These are phyloP conservation scores for Colletotrichum orbiculare DNA, from an alignment of 2,329 filamentous ascomycete genomes.

Conservation along the genomic window DNA sequence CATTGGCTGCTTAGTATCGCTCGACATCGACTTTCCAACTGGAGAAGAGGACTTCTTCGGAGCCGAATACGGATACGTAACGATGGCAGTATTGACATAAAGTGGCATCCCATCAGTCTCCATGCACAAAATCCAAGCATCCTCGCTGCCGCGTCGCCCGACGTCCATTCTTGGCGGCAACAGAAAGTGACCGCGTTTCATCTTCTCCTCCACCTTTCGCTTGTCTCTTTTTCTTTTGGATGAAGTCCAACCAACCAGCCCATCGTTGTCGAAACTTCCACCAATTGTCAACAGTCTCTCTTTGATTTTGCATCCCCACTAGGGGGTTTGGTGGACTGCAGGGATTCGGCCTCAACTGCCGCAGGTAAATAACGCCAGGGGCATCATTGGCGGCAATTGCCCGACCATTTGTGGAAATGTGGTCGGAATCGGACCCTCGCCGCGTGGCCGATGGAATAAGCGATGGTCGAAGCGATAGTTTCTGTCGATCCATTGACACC, in stretches of 20 bases:
- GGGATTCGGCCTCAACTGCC: conserved; percentile 4
- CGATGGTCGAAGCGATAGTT: conserved; percentile 8
- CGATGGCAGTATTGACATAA: too few relatives aligned
- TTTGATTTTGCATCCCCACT: conserved; percentile 13
- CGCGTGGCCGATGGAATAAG: conserved; percentile 22
- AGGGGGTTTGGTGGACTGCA: conserved; percentile 13
- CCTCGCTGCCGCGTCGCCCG: too few relatives aligned
- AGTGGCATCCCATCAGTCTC: too few relatives aligned
- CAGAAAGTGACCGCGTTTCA: neutral
- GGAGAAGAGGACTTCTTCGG: too few relatives aligned
- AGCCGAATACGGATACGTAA: too few relatives aligned
- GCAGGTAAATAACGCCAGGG: conserved; percentile 17
- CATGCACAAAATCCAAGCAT: too few relatives aligned
- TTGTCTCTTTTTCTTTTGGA: neutral
- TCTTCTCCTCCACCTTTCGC: neutral
- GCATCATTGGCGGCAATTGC: conserved; percentile 12
- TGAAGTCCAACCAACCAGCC: neutral
- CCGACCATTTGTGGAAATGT: conserved; percentile 18
- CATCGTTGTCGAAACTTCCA: neutral
- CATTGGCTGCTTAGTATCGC: too few relatives aligned
- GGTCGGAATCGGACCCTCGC: neutral
- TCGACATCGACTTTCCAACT: too few relatives aligned
- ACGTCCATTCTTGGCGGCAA: too few relatives aligned
- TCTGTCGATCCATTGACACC: conserved; percentile 25
- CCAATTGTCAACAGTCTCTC: conserved; percentile 6